Conservation (phyloP, 768 basidiomycete species). For the Mrakia frigida region DNA sequence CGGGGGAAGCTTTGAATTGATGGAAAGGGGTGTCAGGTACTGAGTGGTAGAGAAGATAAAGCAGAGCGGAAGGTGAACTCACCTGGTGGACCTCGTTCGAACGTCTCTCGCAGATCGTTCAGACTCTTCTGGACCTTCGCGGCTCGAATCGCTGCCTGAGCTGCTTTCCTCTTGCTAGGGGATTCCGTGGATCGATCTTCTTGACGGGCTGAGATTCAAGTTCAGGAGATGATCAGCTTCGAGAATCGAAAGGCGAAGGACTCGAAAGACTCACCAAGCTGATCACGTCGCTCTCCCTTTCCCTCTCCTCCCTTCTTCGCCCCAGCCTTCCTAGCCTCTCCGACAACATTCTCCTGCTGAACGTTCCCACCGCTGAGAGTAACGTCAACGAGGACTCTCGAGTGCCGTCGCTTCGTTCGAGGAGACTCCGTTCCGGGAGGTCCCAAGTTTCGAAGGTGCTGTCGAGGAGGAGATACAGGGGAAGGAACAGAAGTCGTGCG, state of each 20-base stretch:
- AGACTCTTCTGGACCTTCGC: conserved; percentile 13
- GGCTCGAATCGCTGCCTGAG: not conserved
- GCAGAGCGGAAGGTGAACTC: not conserved
- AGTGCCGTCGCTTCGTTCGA: not conserved
- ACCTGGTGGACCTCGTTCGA: conserved; percentile 2
- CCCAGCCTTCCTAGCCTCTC: not conserved
- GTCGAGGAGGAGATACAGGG: not conserved
- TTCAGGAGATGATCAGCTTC: too few relatives aligned
- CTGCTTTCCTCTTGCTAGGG: not conserved
- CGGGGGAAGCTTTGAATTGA: not conserved
- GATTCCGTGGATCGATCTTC: not conserved
- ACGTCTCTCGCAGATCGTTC: conserved; percentile 3
- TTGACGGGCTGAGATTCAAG: not conserved
- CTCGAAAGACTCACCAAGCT: not conserved
- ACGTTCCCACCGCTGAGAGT: not conserved
- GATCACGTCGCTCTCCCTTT: not conserved
- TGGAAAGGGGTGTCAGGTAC: too few relatives aligned
- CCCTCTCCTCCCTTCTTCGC: not conserved
- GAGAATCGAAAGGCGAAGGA: not conserved
- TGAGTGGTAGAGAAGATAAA: too few relatives aligned
- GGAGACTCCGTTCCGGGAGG: not conserved
- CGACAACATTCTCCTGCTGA: not conserved
- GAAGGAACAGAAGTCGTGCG: not conserved
- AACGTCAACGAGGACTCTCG: not conserved
- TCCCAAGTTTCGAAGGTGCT: not conserved